A percentile compares a stretch with the other conserved stretches of the same genome.
These are phyloP conservation scores for Avena atlantica DNA, from an alignment of 176 grass and related monocot species.

Conservation along the genomic window DNA sequence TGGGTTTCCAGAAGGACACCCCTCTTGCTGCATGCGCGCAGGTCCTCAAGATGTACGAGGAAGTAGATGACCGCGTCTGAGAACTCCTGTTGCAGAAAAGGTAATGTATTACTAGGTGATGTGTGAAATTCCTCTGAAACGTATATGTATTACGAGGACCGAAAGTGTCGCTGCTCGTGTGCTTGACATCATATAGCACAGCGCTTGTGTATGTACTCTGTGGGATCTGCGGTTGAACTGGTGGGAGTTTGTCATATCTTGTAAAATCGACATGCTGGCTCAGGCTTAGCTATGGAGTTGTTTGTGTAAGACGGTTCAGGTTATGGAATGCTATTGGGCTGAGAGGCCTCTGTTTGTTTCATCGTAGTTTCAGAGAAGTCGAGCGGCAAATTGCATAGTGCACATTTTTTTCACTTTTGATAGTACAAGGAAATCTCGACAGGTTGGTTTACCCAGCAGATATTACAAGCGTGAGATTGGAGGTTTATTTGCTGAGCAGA, in stretches of 20 bases:
- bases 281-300: neutral
- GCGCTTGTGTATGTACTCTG: slow-evolving; percentile 20
- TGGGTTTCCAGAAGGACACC: slow-evolving; percentile 76
- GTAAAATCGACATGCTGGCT: neutral
- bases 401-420: too few relatives aligned
- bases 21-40: slow-evolving; percentile 53
- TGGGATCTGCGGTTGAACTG: slow-evolving; percentile 12
- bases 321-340: neutral
- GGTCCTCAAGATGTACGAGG: slow-evolving; percentile 79
- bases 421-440: too few relatives aligned
- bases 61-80: slow-evolving; percentile 53
- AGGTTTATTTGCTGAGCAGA: too few relatives aligned
- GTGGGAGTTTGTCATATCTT: neutral
- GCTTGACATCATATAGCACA: slow-evolving; percentile 13
- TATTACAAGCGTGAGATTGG: too few relatives aligned
- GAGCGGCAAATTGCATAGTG: too few relatives aligned
- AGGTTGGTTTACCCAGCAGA: too few relatives aligned
- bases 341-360: neutral
- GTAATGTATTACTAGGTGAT: slow-evolving; percentile 16
- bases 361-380: neutral
- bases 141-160: slow-evolving; percentile 10
- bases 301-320: neutral
- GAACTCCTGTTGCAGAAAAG: neutral
- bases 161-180: slow-evolving; percentile 3
- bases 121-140: slow-evolving; percentile 24